Conservation (phyloP, 148 eudicot species). For the Fagopyrum esculentum region DNA sequence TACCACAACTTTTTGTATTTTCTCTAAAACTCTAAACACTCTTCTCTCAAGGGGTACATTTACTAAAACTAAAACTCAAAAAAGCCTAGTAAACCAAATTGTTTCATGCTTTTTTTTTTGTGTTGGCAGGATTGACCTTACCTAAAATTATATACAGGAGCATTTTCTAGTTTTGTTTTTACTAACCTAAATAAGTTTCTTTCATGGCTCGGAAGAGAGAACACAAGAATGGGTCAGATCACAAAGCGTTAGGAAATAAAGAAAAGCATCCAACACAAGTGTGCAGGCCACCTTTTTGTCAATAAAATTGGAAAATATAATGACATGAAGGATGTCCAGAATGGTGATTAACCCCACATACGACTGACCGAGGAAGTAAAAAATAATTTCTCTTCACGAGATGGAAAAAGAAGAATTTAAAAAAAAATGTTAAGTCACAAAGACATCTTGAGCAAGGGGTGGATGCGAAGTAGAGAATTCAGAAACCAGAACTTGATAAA, state of each 20-base stretch:
- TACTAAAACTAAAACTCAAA: too few relatives aligned
- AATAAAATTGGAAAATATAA: too few relatives aligned
- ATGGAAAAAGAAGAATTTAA: constrained; percentile 41
- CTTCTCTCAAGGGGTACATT: too few relatives aligned
- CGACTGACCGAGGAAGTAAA: constrained; percentile 22
- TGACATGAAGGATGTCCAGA: too few relatives aligned
- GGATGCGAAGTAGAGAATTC: constrained; percentile 1
- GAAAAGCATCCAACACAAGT: constrained; percentile 44
- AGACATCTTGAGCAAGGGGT: constrained; percentile 30
- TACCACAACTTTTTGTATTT: too few relatives aligned
- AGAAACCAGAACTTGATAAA: too few relatives aligned
- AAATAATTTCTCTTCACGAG: constrained; percentile 26
- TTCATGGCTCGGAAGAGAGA: constrained; percentile 79
- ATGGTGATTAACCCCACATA: background rate
- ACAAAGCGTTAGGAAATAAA: constrained; percentile 30
- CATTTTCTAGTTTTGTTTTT: too few relatives aligned
- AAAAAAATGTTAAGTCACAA: background rate
- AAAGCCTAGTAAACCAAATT: too few relatives aligned
- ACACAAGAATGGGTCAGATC: constrained; percentile 54
- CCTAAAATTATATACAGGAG: too few relatives aligned
- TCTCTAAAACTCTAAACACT: too few relatives aligned
- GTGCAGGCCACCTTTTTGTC: constrained; percentile 1
- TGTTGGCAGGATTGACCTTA: background rate
- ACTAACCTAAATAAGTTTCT: background rate
- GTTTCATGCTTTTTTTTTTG: too few relatives aligned